These are phyloP conservation scores for Pleodorina starrii DNA, from an alignment of 139 green algal genomes.

Conservation along the genomic window DNA sequence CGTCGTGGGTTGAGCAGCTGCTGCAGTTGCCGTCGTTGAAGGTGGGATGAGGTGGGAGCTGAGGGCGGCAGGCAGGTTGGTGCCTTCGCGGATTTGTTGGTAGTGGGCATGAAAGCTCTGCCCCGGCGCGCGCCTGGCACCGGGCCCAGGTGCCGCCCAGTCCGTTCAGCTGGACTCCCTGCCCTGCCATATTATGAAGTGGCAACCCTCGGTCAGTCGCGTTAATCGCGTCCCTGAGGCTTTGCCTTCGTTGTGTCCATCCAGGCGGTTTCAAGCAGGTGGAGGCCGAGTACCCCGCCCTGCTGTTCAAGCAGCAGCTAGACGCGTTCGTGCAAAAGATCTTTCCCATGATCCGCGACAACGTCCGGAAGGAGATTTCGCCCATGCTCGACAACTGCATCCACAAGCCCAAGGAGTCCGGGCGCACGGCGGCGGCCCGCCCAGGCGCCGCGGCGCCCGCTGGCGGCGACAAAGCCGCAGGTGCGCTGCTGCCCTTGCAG, in stretches of 20 bases:
- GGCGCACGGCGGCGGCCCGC: neutral
- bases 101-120: neutral
- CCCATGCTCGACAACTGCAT: slow-evolving; percentile 88
- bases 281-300: slow-evolving; percentile 98
- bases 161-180: neutral
- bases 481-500: no score
- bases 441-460: neutral
- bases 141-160: neutral
- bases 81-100: neutral
- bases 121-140: no score
- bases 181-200: neutral
- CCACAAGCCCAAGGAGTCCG: slow-evolving; percentile 74
- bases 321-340: slow-evolving; percentile 98
- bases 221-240: neutral
- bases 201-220: neutral
- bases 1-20: no score
- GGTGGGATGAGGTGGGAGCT: no score
- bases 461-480: no score
- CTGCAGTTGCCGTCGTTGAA: no score
- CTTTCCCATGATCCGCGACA: slow-evolving; percentile 98
- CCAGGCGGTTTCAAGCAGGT: slow-evolving; percentile 81
- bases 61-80: no score
- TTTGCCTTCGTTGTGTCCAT: neutral
- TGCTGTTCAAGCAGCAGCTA: slow-evolving; percentile 99
- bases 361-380: slow-evolving; percentile 97